Conservation (phyloP, 495 filamentous ascomycete genomes). For the Bacidia gigantensis region DNA sequence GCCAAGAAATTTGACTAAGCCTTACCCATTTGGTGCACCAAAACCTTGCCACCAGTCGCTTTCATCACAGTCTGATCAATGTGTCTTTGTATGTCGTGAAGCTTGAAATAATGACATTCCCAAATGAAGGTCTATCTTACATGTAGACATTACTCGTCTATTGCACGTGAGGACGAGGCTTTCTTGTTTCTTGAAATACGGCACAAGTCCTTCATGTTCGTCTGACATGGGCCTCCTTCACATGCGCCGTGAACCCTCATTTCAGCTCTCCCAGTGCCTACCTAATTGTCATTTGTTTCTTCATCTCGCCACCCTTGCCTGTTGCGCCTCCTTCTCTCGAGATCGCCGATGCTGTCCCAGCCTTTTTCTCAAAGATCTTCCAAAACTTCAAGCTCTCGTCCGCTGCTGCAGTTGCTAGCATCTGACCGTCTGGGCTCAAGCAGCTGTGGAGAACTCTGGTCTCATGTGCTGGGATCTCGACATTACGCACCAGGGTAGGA, state of each 20-base stretch:
- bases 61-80: not conserved
- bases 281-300: slow-evolving; percentile 95
- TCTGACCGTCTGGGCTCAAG: slow-evolving; percentile 91
- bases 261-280: slow-evolving; percentile 27
- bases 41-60: not conserved
- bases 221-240: not conserved
- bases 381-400: slow-evolving; percentile 99
- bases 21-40: no score
- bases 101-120: no score
- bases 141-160: no score
- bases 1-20: not conserved
- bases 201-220: no score
- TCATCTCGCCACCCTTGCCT: slow-evolving; percentile 55
- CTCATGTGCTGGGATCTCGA: slow-evolving; percentile 99
- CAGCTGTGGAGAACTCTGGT: slow-evolving; percentile 89
- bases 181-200: no score
- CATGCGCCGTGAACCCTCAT: not conserved
- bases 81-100: no score
- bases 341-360: slow-evolving; percentile 47
- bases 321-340: slow-evolving; percentile 42
- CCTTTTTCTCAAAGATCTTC: slow-evolving; percentile 98
- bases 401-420: slow-evolving; percentile 86
- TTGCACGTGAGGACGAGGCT: no score
- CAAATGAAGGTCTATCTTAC: no score
- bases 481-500: slow-evolving; percentile 85